Base-by-base conservation (phyloP, 2,329 filamentous ascomycete genomes). In the Colletotrichum falcatum region DNA sequence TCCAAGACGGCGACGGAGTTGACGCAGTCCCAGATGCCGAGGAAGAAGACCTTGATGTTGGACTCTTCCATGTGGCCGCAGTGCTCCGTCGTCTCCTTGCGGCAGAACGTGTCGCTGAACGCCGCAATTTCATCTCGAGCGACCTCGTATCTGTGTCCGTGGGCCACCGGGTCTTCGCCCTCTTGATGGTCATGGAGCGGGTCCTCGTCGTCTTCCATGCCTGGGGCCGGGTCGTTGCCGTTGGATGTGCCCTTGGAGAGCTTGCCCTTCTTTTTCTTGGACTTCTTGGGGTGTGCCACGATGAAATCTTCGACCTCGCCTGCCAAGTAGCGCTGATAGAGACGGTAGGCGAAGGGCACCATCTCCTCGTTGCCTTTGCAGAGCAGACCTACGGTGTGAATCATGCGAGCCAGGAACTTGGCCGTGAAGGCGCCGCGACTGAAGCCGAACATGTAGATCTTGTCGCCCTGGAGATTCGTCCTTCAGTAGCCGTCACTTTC, bases 11-110 rank as follows among this genome's bases (percentile, higher is more conserved):
- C 79, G 9, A 88, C 85, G 3, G 83, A 85, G 74, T 85, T 86
- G 51, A 88, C 86, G 69, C 83, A 86, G 73, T 88, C 86, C 79
- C 85, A 88, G 51, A 88, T 80, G 1, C 86, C 86, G n/a, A 88
- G 83, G 76, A 88, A 88, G 75, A 85, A 84, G 8, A 87, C 82
- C 54, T 83, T 83, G 60, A 86, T 83, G 54, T 83, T 81, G 23
- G 77, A 75, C 49, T 78, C 74, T 7, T 73, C 69, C 12, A 60
- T 9, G 35, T 66, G 33, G 0, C 58, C 73, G 42, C 73, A 73
- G 49, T 68, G 53, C 7, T 65, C 48, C 28, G 65, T 61, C 37
- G 26, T 60, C 55, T 81, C 79, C 46, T 80, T 79, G 28, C 83
- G 82, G 73, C 84, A 86, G 68, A 87, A 87, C 0, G 84, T 86